A percentile compares a stretch with the other conserved stretches of the same genome.
Conservation (phyloP, 2,329 filamentous ascomycete species). For the Fulvia fulva region DNA sequence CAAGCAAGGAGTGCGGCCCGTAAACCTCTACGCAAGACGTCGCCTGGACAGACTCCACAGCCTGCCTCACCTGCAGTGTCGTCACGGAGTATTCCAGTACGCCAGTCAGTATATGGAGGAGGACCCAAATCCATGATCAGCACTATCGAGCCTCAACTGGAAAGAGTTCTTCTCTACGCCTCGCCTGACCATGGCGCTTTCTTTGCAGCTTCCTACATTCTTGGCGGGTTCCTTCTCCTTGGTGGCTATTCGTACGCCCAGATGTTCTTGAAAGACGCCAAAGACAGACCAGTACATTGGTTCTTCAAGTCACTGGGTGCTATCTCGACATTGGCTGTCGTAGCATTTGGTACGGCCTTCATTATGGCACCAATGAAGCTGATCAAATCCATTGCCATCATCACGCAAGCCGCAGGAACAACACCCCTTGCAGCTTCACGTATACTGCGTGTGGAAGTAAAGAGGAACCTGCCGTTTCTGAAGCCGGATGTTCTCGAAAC, state of each 20-base stretch:
- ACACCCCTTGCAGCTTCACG: conserved; percentile 1
- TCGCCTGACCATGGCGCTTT: conserved; percentile 24
- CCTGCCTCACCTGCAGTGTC: neutral
- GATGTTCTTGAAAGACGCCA: conserved; percentile 14
- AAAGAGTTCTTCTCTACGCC: conserved; percentile 24
- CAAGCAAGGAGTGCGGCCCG: neutral
- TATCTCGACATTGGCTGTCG: conserved; percentile 9
- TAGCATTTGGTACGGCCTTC: conserved; percentile 14
- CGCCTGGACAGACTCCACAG: neutral
- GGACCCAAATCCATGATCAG: neutral
- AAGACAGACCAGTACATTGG: conserved; percentile 5
- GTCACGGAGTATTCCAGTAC: neutral
- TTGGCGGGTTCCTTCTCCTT: conserved; percentile 17
- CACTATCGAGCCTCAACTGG: conserved; percentile 8
- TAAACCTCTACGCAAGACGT: neutral
- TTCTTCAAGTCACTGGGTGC: conserved; percentile 11
- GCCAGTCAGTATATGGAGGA: neutral
- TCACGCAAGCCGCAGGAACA: conserved; percentile 1
- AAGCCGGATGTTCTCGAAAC: conserved; percentile 16
- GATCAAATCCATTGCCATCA: conserved; percentile 19
- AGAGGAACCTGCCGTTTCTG: conserved; percentile 17
- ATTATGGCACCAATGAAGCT: conserved; percentile 22
- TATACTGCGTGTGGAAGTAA: conserved; percentile 17
- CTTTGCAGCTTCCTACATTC: conserved; percentile 16
- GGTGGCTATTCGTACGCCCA: conserved; percentile 16